Percentiles rank a stretch among this genome's conserved stretches.
phyloP scores from a whole-genome alignment of 768 basidiomycete genomes.

The Tulasnella sp. region DNA sequence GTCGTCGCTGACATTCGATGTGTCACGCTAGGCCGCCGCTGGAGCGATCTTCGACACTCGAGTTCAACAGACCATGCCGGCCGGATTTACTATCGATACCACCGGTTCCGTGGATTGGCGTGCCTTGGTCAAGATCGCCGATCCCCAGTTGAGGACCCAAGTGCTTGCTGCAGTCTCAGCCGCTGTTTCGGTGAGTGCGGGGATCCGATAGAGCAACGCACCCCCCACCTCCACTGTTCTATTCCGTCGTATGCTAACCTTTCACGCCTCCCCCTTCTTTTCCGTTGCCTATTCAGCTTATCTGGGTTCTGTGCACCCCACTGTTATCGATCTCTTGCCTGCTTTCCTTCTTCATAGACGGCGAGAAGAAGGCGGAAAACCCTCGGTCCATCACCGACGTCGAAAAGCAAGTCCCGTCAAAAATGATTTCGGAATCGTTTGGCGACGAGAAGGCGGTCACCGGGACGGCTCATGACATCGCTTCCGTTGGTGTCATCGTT shows the following conservation, averaged over 20 bases:
- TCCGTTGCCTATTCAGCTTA: constrained; percentile 4
- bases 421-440: background rate
- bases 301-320: constrained; percentile 66
- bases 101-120: constrained; percentile 42
- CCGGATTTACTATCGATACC: constrained; percentile 32
- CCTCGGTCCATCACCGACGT: background rate
- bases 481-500: background rate
- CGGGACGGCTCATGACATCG: background rate
- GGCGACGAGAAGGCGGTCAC: background rate
- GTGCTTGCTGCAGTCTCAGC: constrained; percentile 6
- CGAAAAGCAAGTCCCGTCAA: background rate
- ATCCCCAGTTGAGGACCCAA: constrained; percentile 27
- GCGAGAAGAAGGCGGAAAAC: background rate
- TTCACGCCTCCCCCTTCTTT: background rate
- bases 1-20: background rate
- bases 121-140: constrained; percentile 34
- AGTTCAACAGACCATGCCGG: constrained; percentile 38
- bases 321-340: constrained; percentile 6
- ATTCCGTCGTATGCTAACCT: constrained; percentile 32
- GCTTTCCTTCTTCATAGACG: constrained; percentile 3
- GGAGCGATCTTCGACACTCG: constrained; percentile 59
- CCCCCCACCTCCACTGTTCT: background rate
- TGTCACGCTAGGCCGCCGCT: constrained; percentile 47
- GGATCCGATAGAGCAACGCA: background rate
- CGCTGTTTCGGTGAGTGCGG: constrained; percentile 11